Base-by-base conservation (phyloP, 345 rosid genomes). In the Reutealis trisperma region DNA sequence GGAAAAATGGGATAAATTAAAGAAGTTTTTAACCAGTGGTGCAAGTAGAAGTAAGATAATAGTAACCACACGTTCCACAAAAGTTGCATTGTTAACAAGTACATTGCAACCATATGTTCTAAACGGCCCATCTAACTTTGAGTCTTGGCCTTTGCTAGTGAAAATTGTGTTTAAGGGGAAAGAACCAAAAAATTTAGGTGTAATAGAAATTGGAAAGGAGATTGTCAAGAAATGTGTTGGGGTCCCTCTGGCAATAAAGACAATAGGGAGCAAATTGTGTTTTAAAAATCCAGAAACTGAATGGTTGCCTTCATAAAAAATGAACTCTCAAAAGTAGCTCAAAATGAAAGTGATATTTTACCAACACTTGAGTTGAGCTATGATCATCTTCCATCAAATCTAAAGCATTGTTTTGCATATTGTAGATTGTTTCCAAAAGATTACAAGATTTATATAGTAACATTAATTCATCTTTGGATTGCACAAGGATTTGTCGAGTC, bases 321-420 rank as follows among this genome's bases (percentile, higher is more conserved):
- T 5, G 74, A 70, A 2, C n/a, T 71, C 34, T 63, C 45, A 6
- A n/a, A 16, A 11, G 6, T 47, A 13, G 1, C 15, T 65, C 21
- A 2, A 34, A 74, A 47, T 47, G 16, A 78, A 8, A 45, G 58
- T 34, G 74, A 14, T 3, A 78, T 86, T 14, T 63, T 81, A 34
- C 64, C 79, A 0, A 75, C 75, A 5, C 78, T 84, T 12, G 72
- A 76, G 65, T 73, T 83, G 25, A 86, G 85, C 30, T 84, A 79
- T 27, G 21, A 73, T 12, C 41, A 63, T 73, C 78, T 86, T 3
- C 64, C 87, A 8, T 44, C 75, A 0, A 76, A 64, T 57, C 13
- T 84, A n/a, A 84, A 77, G 63, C 80, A 51, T 9, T 86, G 85
- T 45, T 84, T 84, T 68, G 75, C 80, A 0, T 77, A 67, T 37